These are phyloP conservation scores for Lepiota brunneoincarnata DNA, from an alignment of 768 basidiomycete genomes.

Conservation along the genomic window DNA sequence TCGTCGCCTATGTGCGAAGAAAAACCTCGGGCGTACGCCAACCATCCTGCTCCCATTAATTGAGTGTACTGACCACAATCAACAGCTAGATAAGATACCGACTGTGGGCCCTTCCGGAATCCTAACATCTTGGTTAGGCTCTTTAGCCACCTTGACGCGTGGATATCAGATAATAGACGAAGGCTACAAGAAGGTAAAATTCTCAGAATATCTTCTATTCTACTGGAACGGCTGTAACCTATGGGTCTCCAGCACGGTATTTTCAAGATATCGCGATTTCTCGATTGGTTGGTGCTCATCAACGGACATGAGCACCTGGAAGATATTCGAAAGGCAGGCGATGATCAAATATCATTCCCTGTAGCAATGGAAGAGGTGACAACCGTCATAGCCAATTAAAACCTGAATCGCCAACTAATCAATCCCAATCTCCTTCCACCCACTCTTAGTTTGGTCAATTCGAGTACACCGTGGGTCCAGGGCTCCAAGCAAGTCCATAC, in stretches of 20 bases:
- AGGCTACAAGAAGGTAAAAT: conserved; percentile 21
- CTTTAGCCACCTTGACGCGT: conserved; percentile 14
- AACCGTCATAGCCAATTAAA: conserved; percentile 12
- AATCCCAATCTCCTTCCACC: not conserved
- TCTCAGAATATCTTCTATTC: too few relatives aligned
- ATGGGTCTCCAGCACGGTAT: conserved; percentile 13
- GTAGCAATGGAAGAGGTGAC: conserved; percentile 26
- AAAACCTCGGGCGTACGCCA: not conserved
- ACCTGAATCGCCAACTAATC: not conserved
- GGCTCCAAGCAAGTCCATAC: conserved; percentile 29
- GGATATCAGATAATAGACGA: conserved; percentile 22
- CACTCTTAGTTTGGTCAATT: conserved; percentile 28
- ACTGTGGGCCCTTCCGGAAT: not conserved
- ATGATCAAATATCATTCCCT: conserved; percentile 26
- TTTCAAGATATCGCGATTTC: conserved; percentile 19
- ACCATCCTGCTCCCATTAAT: too few relatives aligned
- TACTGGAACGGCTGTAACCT: not conserved
- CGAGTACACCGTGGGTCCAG: conserved; percentile 32
- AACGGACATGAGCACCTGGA: conserved; percentile 41
- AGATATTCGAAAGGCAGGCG: conserved; percentile 39
- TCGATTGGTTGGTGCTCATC: conserved; percentile 26
- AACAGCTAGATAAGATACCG: conserved; percentile 1
- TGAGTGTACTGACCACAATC: not conserved
- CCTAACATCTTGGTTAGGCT: not conserved
- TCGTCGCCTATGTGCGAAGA: not conserved